Percentiles rank a stretch among this genome's conserved stretches.
phyloP scores from a whole-genome alignment of 176 grass and related monocot species.

The Aechmea fasciata region DNA sequence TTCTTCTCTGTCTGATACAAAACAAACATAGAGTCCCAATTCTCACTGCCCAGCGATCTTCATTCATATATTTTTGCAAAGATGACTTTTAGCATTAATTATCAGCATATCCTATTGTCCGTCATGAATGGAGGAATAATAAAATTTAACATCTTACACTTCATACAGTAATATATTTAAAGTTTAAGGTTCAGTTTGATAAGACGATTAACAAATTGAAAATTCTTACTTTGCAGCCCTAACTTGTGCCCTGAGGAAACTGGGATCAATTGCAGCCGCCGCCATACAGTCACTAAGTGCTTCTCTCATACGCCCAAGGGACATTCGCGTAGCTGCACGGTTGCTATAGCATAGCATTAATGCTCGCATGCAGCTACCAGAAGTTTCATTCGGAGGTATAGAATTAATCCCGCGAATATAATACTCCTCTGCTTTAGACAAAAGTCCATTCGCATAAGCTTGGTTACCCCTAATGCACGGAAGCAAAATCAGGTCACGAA shows the following conservation, averaged over 20 bases:
- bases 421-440: conserved; percentile 67
- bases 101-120: not conserved
- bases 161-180: not conserved
- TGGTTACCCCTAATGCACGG: conserved; percentile 61
- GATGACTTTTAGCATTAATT: not conserved
- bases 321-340: conserved; percentile 81
- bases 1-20: not conserved
- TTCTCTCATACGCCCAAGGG: conserved; percentile 80
- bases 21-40: not conserved
- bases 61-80: not conserved
- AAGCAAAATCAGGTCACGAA: conserved; percentile 14
- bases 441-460: conserved; percentile 60
- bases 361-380: conserved; percentile 34
- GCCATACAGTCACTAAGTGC: conserved; percentile 65
- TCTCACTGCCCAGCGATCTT: not conserved
- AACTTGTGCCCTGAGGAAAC: conserved; percentile 70
- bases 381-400: conserved; percentile 38
- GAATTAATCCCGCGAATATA: conserved; percentile 74
- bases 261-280: conserved; percentile 58
- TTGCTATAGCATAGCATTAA: conserved; percentile 92
- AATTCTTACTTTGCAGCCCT: conserved; percentile 73
- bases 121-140: not conserved
- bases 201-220: conserved; percentile 4
- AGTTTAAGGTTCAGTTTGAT: not conserved
- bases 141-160: too few species aligned